Base-by-base conservation (phyloP, 108 stramenopile species). In the Mayamaea pseudoterrestris region DNA sequence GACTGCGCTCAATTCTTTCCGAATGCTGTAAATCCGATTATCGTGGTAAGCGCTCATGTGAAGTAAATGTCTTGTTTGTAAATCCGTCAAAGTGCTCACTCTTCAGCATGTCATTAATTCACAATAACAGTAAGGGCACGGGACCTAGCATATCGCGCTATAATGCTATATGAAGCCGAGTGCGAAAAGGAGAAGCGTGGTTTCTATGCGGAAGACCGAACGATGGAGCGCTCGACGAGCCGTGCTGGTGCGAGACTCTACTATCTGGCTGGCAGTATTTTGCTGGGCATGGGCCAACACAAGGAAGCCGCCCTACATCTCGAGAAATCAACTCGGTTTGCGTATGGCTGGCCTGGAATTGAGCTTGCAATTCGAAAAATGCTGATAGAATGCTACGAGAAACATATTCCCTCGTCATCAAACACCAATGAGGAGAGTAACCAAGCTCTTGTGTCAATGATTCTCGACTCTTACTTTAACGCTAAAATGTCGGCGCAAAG, bases 231-330 rank as follows among this genome's bases (percentile, higher is more conserved):
- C 11, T 27, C 60, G 1, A 66, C 50, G 42, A 35, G 34, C 29
- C 52, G 71, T 2, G 54, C 63, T 23, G 74, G 54, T 22, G 73
- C 80, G 16, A 63, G 87, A 11, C 46, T 84, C 44, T 63, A 82
- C 34, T 90, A 84, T 47, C 67, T 84, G n/a, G 80, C 81, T 8
- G 87, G 74, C 20, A 66, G 75, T 21, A 76, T 79, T 29, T 58
- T 84, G 9, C 45, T 71, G 29, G 68, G 70, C 13, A 27, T 63
- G 29, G 57, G 56, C 18, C 55, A 69, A 32, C 61, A 76, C 25
- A 47, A 23, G 34, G 71, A 73, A 48, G 82, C 82, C 17, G 46
- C 60, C 12, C 26, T 53, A 6, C 63, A 74, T 35, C 60, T 90
- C 17, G 59, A 68, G 55, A 77, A 69, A 37, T 77, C 82, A 7